These are phyloP conservation scores for Hypoxylon subgilvum DNA, from an alignment of 495 filamentous ascomycete genomes.

Conservation along the genomic window DNA sequence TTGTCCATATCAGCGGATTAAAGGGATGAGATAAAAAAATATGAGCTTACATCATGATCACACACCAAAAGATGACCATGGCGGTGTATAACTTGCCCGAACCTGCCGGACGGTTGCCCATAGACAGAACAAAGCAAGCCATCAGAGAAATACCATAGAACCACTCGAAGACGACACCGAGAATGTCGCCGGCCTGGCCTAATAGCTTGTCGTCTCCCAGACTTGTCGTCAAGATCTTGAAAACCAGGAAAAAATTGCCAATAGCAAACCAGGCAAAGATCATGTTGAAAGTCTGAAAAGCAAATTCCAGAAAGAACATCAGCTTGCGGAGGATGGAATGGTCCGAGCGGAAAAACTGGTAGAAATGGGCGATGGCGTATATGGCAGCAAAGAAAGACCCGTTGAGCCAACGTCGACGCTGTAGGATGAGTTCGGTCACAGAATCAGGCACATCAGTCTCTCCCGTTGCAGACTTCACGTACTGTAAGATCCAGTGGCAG, in stretches of 20 bases:
- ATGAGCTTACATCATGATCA: constrained; percentile 81
- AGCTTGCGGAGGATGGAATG: constrained; percentile 88
- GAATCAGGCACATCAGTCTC: constrained; percentile 98
- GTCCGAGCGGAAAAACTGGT: constrained; percentile 89
- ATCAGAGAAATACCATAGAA: constrained; percentile 89
- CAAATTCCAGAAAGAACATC: constrained; percentile 88
- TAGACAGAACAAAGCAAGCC: constrained; percentile 91
- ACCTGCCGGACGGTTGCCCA: constrained; percentile 96
- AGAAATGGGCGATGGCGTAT: constrained; percentile 92
- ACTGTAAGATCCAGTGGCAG: constrained; percentile 94
- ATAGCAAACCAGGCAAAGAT: constrained; percentile 99
- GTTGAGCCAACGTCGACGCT: constrained; percentile 97
- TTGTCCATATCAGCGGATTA: not conserved
- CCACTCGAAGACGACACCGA: constrained; percentile 95
- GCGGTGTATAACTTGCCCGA: constrained; percentile 93
- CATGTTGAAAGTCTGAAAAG: constrained; percentile 94
- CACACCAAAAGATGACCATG: constrained; percentile 95
- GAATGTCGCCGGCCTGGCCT: constrained; percentile 73
- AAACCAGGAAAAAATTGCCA: constrained; percentile 99
- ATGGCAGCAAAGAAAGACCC: constrained; percentile 98
- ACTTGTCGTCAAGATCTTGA: constrained; percentile 92
- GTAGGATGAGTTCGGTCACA: constrained; percentile 93
- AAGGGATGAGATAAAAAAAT: constrained; percentile 26
- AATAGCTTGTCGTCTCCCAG: constrained; percentile 71
- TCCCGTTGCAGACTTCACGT: constrained; percentile 94